Conservation (phyloP, 1,284 basidiomycete species). For the Mycena sp. region DNA sequence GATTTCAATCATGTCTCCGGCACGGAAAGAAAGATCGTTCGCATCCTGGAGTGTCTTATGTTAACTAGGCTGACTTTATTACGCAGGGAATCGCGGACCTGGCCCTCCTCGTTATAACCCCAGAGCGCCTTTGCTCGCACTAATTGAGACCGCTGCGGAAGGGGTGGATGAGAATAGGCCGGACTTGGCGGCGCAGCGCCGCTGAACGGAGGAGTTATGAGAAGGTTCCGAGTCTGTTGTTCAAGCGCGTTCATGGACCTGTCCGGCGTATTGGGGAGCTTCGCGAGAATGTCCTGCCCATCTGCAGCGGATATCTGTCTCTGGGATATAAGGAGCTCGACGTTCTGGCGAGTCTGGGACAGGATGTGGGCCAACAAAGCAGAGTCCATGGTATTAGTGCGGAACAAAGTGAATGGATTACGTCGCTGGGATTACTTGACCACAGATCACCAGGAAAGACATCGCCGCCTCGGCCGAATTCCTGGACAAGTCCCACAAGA, state of each 20-base stretch:
- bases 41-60: constrained; percentile 55
- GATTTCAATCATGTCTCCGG: constrained; percentile 65
- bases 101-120: constrained; percentile 66
- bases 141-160: constrained; percentile 38
- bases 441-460: no score
- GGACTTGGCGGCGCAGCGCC: constrained; percentile 23
- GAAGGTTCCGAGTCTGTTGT: constrained; percentile 35
- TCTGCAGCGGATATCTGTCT: constrained; percentile 64
- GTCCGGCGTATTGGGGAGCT: constrained; percentile 49
- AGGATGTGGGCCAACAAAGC: constrained; percentile 47
- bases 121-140: constrained; percentile 71
- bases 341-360: constrained; percentile 71
- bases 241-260: constrained; percentile 33
- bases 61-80: constrained; percentile 16
- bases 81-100: constrained; percentile 43
- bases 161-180: constrained; percentile 32
- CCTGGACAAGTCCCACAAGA: no score
- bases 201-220: constrained; percentile 29
- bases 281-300: constrained; percentile 62
- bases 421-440: no score
- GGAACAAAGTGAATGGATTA: no score
- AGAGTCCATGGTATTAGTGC: constrained; percentile 23
- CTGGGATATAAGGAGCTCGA: constrained; percentile 69
- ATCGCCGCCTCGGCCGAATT: no score
- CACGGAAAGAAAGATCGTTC: constrained; percentile 60